Conservation (phyloP, 1,139 yeast genomes). For the Schwanniomyces etchellsii region DNA sequence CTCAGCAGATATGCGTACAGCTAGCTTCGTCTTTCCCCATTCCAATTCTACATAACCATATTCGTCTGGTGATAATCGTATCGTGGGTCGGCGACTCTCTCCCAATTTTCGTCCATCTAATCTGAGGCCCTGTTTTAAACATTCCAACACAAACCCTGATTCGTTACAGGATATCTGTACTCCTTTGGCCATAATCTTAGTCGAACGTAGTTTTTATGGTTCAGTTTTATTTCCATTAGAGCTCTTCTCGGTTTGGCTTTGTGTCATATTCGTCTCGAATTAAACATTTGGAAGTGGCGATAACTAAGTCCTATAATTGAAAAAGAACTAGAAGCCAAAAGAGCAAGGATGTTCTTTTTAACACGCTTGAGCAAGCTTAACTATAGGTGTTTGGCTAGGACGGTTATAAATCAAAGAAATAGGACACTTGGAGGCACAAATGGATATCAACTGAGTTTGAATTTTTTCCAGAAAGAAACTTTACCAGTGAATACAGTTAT, state of each 20-base stretch:
- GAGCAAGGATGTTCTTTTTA: too few species aligned
- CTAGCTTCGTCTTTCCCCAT: conserved; percentile 70
- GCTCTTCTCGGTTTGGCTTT: conserved; percentile 1
- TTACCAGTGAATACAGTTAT: conserved; percentile 71
- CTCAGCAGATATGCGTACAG: conserved; percentile 74
- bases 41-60: conserved; percentile 77
- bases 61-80: conserved; percentile 55
- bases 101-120: conserved; percentile 64
- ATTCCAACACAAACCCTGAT: conserved; percentile 52
- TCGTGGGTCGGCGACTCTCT: conserved; percentile 58
- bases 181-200: conserved; percentile 41
- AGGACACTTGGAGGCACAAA: conserved; percentile 3
- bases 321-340: too few species aligned
- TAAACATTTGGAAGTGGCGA: neutral
- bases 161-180: conserved; percentile 67
- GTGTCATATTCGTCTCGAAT: neutral
- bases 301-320: too few species aligned
- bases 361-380: too few species aligned
- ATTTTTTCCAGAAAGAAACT: conserved; percentile 61
- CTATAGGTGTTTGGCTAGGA: too few species aligned
- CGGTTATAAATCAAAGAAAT: too few species aligned
- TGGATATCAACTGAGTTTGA: conserved; percentile 22
- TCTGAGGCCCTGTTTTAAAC: conserved; percentile 59
- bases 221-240: neutral
- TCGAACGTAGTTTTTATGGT: neutral